Evolutionary conservation across 441 rosid species (phyloP).

Genomic region (Eruca vesicaria): DNA sequence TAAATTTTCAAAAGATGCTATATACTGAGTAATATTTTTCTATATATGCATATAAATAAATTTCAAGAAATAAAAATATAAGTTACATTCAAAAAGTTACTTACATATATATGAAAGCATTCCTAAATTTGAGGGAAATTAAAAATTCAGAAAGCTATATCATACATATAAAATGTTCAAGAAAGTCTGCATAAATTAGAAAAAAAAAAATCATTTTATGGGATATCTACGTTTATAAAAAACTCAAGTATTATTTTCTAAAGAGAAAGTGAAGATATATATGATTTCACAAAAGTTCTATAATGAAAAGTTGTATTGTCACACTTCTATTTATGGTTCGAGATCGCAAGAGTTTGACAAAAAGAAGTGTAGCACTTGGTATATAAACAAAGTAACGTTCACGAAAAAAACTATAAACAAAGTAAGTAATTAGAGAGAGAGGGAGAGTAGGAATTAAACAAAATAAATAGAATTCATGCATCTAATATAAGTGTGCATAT

Average conservation of each 20-base stretch:
- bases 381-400: neutral
- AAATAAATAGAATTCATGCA: neutral
- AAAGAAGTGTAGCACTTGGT: neutral
- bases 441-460: neutral
- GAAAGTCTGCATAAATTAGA: no score
- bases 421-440: neutral
- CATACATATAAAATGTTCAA: no score
- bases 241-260: neutral
- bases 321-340: neutral
- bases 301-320: neutral
- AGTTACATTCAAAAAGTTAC: no score
- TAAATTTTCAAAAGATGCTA: no score
- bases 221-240: neutral
- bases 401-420: neutral
- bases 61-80: no score
- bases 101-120: no score
- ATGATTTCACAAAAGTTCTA: neutral
- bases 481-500: conserved; percentile 2
- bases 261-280: neutral
- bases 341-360: neutral
- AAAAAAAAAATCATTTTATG: no score
- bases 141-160: no score
- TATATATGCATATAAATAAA: no score
- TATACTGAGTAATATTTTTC: no score
- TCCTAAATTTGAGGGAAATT: no score